phyloP scores from a whole-genome alignment of 2,329 filamentous ascomycete species.

The Trichophyton benhamiae region DNA sequence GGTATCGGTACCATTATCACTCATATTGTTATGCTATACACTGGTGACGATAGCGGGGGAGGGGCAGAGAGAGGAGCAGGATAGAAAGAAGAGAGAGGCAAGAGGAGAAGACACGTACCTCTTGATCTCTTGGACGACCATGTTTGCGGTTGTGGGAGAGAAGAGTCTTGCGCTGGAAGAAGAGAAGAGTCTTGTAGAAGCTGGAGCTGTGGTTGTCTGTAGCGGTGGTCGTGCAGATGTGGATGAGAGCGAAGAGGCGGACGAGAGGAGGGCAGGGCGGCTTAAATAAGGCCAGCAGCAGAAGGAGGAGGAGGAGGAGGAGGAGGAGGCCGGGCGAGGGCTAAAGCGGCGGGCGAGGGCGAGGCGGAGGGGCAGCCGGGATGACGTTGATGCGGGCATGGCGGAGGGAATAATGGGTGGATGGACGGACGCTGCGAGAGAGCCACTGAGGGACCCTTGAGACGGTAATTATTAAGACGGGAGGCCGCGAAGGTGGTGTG shows the following conservation, averaged over 20 bases:
- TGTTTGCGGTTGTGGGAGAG: conserved; percentile 32
- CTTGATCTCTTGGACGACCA: conserved; percentile 34
- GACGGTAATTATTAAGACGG: not conserved
- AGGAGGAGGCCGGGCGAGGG: conserved; percentile 1
- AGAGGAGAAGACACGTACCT: conserved; percentile 26
- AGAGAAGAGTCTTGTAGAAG: conserved; percentile 17
- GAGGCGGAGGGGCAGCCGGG: conserved; percentile 7
- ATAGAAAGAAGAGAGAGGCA: not conserved
- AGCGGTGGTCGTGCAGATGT: conserved; percentile 5
- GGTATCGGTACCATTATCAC: no score
- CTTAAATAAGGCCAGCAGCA: conserved; percentile 4
- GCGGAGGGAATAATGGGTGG: not conserved
- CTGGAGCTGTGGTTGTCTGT: conserved; percentile 10
- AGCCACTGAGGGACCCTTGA: not conserved
- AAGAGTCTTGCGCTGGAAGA: conserved; percentile 26
- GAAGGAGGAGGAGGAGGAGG: conserved; percentile 5
- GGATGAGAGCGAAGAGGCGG: conserved; percentile 6
- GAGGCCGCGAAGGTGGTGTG: no score
- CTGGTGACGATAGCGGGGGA: not conserved
- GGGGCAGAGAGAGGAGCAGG: not conserved
- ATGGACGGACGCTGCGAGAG: not conserved
- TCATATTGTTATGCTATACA: not conserved
- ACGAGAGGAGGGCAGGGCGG: conserved; percentile 3
- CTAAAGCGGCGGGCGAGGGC: not conserved
- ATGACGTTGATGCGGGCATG: conserved; percentile 14